Conservation (phyloP, 1,139 yeast species). For the Yamadazyma sp. region DNA sequence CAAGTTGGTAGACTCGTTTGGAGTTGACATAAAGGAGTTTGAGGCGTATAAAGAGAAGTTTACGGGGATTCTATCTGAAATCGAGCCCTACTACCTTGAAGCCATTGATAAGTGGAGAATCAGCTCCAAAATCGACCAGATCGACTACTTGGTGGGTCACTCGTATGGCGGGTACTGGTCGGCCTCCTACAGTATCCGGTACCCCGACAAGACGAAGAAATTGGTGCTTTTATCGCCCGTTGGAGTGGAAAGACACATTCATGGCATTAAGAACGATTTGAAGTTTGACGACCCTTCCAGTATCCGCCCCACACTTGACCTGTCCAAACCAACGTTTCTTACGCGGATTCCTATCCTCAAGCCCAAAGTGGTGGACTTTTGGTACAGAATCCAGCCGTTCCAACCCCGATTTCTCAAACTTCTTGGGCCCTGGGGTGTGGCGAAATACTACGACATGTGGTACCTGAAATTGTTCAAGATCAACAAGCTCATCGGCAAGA, state of each 20-base stretch:
- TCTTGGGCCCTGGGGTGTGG: constrained; percentile 55
- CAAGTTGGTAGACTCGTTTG: constrained; percentile 38
- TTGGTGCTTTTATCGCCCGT: constrained; percentile 84
- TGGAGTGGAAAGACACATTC: constrained; percentile 77
- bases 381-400: constrained; percentile 46
- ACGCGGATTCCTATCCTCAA: constrained; percentile 47
- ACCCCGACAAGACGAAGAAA: constrained; percentile 61
- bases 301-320: constrained; percentile 37
- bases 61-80: constrained; percentile 38
- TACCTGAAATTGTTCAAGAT: constrained; percentile 45
- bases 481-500: constrained; percentile 37
- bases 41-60: constrained; percentile 35
- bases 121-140: constrained; percentile 27
- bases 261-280: constrained; percentile 51
- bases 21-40: constrained; percentile 28
- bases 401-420: constrained; percentile 44
- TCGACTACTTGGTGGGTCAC: constrained; percentile 46
- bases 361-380: constrained; percentile 23
- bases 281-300: constrained; percentile 14
- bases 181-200: constrained; percentile 36
- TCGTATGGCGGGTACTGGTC: constrained; percentile 52
- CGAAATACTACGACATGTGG: constrained; percentile 44
- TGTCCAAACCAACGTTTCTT: constrained; percentile 36
- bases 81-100: constrained; percentile 36
- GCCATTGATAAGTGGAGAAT: constrained; percentile 43